Conservation (phyloP, 2,329 filamentous ascomycete genomes). For the Aplosporella prunicola region DNA sequence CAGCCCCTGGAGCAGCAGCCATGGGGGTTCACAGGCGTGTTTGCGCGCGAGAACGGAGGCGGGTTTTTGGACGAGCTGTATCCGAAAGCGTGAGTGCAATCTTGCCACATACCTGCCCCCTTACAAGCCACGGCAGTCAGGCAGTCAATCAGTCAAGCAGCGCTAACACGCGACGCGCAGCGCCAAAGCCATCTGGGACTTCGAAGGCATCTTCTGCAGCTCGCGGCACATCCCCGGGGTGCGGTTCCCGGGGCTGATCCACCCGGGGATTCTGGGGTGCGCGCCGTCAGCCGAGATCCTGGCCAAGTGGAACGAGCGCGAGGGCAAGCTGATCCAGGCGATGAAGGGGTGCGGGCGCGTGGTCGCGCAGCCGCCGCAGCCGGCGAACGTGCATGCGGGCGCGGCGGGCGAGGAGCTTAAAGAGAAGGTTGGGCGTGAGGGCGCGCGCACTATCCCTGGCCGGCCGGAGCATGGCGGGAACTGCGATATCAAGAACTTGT, state of each 20-base stretch:
- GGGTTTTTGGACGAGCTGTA: slow-evolving; percentile 85
- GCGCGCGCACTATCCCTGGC: slow-evolving; percentile 75
- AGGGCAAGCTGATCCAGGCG: slow-evolving; percentile 66
- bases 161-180: slow-evolving; percentile 34
- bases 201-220: slow-evolving; percentile 70
- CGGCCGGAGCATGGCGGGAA: slow-evolving; percentile 83
- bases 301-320: slow-evolving; percentile 72
- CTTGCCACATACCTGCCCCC: not conserved
- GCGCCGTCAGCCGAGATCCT: slow-evolving; percentile 73
- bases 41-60: slow-evolving; percentile 71
- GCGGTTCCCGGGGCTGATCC: slow-evolving; percentile 79
- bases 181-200: slow-evolving; percentile 68
- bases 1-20: slow-evolving; percentile 78
- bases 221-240: slow-evolving; percentile 67
- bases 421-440: slow-evolving; percentile 62
- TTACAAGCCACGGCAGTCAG: not conserved
- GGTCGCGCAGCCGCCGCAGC: slow-evolving; percentile 69
- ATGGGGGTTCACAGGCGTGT: slow-evolving; percentile 85
- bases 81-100: slow-evolving; percentile 56
- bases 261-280: slow-evolving; percentile 84
- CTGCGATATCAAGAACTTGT: slow-evolving; percentile 84
- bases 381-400: slow-evolving; percentile 64
- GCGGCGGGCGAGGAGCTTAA: slow-evolving; percentile 48
- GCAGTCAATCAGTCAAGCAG: no score
- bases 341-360: slow-evolving; percentile 55